A percentile compares a stretch with the other conserved stretches of the same genome.
Evolutionary conservation across 2,329 filamentous ascomycete species (phyloP).

Genomic region (Stachybotrys echinatus): DNA sequence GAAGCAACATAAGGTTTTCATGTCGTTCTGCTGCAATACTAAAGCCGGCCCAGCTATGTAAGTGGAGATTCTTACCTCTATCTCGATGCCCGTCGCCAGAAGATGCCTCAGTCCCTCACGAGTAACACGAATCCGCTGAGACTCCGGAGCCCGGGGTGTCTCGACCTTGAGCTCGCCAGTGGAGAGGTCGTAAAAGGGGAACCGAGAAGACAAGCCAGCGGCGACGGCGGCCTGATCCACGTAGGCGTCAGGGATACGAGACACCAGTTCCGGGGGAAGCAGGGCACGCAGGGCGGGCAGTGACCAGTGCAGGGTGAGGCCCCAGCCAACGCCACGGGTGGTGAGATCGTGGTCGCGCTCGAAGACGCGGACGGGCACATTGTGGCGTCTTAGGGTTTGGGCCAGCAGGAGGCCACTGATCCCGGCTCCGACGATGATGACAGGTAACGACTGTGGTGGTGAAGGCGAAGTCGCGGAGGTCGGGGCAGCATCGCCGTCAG

Average conservation of each 20-base stretch:
- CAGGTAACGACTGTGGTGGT: no score
- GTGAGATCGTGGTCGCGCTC: slow-evolving; percentile 44
- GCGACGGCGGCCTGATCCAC: slow-evolving; percentile 47
- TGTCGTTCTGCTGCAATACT: no score
- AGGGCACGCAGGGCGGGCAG: slow-evolving; percentile 45
- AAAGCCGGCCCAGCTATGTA: background rate
- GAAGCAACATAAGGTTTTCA: no score
- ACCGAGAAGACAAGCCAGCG: slow-evolving; percentile 40
- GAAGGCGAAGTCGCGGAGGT: no score
- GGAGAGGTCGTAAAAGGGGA: slow-evolving; percentile 51
- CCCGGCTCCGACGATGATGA: slow-evolving; percentile 31
- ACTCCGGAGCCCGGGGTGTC: slow-evolving; percentile 37
- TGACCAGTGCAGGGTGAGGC: slow-evolving; percentile 59
- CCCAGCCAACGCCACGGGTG: slow-evolving; percentile 52
- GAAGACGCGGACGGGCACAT: slow-evolving; percentile 41
- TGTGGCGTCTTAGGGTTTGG: slow-evolving; percentile 23
- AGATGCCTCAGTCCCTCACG: slow-evolving; percentile 39
- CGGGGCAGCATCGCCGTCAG: no score
- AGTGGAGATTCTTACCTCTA: slow-evolving; percentile 29
- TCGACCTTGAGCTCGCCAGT: slow-evolving; percentile 35
- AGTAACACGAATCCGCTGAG: slow-evolving; percentile 40
- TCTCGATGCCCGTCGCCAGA: slow-evolving; percentile 37
- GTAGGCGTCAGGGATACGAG: slow-evolving; percentile 42
- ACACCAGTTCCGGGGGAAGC: slow-evolving; percentile 40
- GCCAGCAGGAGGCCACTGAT: slow-evolving; percentile 31